Evolutionary conservation across 352 stramenopile genomes (phyloP), one percentile per base, ranked within the genome.

Genomic region (Pythium angustatum): DNA sequence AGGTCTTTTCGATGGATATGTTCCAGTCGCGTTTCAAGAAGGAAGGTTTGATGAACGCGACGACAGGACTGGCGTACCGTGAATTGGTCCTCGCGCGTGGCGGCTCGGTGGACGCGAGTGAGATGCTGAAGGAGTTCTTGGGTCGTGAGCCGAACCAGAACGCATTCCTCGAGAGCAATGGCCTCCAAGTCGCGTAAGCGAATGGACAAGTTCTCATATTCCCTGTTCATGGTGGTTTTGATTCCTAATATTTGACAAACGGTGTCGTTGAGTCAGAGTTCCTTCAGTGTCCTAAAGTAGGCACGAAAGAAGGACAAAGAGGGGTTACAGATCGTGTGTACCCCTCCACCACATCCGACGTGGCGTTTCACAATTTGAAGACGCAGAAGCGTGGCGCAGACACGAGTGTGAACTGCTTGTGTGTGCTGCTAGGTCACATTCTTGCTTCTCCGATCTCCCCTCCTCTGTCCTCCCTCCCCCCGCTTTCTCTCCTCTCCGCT

Each of bases 1-100:
- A 96, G 60, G 87, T 96, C 14, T 87, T 94, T 44, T 94, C 85
- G 61, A 89, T 91, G 66, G 89, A 96, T 64, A 96, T 97, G 89
- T 97, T 97, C 69, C 73, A 84, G 47, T 89, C 83, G 65, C 78
- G 85, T 24, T 96, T 97, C 76, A 85, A 93, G 77, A 83, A 85
- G 51, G 85, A 96, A 48, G 84, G 84, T 22, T 68, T 93, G 3
- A 89, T 96, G 81, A 94, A 93, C 66, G 68, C 79, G 15, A 78
- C 74, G 71, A 93, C 86, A 0, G 88, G 88, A 8, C 69, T 93
- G 30, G 81, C 82, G 33, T 96, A 96, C 66, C 84, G 88, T 17
- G 90, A 96, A 68, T 73, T 92, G 44, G 89, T 96, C 34, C 70
- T 96, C 22, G 83, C 87, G 28, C 81, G 84, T 24, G 86, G 88